Evolutionary conservation across 257 asterid species (phyloP).

Genomic region (Solanum raphanifolium): DNA sequence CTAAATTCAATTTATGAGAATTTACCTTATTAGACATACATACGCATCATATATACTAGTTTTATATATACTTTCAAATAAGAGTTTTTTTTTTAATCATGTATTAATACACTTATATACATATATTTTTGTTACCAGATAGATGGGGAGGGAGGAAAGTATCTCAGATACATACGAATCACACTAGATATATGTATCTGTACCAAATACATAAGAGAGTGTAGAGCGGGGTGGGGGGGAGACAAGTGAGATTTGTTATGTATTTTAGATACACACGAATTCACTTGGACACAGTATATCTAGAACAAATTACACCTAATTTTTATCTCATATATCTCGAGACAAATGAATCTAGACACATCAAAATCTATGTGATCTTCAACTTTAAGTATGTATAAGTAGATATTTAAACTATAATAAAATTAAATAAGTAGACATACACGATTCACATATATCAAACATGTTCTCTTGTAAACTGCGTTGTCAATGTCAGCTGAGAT

Average conservation of each 20-base stretch:
- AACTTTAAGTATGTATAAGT: too few relatives aligned
- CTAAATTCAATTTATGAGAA: too few relatives aligned
- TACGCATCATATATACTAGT: too few relatives aligned
- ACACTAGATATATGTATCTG: not conserved
- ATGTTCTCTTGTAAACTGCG: not conserved
- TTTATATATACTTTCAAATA: too few relatives aligned
- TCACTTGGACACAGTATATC: too few relatives aligned
- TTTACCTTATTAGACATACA: too few relatives aligned
- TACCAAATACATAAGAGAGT: not conserved
- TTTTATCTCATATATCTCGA: not conserved
- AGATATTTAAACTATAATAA: too few relatives aligned
- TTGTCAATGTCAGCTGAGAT: not conserved
- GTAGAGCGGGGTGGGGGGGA: not conserved
- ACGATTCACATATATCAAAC: rapidly evolving
- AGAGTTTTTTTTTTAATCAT: too few relatives aligned
- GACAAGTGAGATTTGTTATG: not conserved
- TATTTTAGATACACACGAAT: too few relatives aligned
- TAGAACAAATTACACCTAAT: not conserved
- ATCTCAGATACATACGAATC: too few relatives aligned
- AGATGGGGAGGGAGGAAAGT: not conserved
- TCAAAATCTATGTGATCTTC: not conserved
- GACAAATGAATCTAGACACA: not conserved
- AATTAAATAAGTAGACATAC: rapidly evolving
- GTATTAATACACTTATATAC: too few relatives aligned
- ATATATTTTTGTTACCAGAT: too few relatives aligned